Conservation (phyloP, 106 monocot genomes). For the Allium sativum region DNA sequence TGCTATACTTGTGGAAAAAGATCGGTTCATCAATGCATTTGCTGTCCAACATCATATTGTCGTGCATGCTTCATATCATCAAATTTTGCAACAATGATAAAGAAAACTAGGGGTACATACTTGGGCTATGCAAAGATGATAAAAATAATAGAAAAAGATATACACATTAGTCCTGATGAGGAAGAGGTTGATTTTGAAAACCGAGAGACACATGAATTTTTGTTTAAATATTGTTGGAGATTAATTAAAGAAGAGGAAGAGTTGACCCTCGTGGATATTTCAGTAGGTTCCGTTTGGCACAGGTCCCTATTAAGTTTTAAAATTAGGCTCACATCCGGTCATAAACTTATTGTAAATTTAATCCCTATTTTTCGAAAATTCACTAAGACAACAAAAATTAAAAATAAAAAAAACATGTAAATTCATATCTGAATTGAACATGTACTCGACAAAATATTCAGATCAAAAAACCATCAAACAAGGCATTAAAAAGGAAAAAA, state of each 20-base stretch:
- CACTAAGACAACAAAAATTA: no score
- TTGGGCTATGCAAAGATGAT: conserved; percentile 27
- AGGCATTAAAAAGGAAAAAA: no score
- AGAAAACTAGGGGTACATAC: conserved; percentile 35
- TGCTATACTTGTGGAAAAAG: conserved; percentile 36
- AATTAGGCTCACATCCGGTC: no score
- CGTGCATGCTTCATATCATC: conserved; percentile 21
- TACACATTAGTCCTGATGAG: conserved; percentile 35
- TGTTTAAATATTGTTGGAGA: conserved; percentile 84
- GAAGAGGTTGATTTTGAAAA: conserved; percentile 56
- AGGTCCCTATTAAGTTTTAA: no score
- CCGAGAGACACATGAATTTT: conserved; percentile 32
- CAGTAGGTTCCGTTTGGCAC: conserved; percentile 28
- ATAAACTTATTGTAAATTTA: no score
- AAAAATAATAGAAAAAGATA: conserved; percentile 39
- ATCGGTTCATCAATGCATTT: conserved; percentile 32
- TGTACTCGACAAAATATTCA: no score
- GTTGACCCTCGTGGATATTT: conserved; percentile 44
- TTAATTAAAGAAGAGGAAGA: conserved; percentile 53
- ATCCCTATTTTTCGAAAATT: no score
- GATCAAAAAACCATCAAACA: no score
- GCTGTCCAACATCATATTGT: conserved; percentile 44
- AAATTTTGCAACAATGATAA: conserved; percentile 29
- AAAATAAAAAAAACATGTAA: no score
- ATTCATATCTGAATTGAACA: no score